Conservation (phyloP, 257 asterid species). For the Gardenia jasminoides region DNA sequence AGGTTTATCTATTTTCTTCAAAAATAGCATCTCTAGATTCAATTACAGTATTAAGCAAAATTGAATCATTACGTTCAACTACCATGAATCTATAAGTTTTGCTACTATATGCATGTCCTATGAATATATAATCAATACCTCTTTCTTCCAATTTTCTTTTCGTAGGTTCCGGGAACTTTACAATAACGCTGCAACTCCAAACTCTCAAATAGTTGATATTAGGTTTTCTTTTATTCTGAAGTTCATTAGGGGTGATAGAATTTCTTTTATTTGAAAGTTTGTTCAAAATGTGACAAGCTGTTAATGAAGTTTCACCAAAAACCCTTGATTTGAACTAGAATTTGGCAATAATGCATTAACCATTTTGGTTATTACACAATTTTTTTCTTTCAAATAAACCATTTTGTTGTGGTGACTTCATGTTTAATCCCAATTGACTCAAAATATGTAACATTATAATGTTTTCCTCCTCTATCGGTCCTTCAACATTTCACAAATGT, state of each 20-base stretch:
- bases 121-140: slow-evolving; percentile 14
- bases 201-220: slow-evolving; percentile 1
- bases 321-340: neutral
- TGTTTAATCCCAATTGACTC: neutral
- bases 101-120: slow-evolving; percentile 11
- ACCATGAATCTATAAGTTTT: too few species aligned
- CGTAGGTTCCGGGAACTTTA: neutral
- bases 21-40: slow-evolving; percentile 13
- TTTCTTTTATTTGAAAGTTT: neutral
- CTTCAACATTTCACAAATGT: neutral
- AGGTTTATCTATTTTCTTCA: neutral
- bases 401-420: too few species aligned
- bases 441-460: neutral
- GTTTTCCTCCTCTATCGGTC: neutral
- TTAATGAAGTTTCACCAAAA: slow-evolving; percentile 6
- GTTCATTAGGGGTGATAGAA: neutral
- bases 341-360: neutral
- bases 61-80: neutral
- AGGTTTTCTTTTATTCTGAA: neutral
- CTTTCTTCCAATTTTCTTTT: slow-evolving; percentile 12
- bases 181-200: slow-evolving; percentile 5
- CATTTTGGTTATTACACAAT: too few species aligned
- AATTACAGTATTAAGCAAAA: neutral
- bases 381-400: too few species aligned
- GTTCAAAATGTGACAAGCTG: neutral